Conservation (phyloP, 108 stramenopile species). For the Seminavis robusta region DNA sequence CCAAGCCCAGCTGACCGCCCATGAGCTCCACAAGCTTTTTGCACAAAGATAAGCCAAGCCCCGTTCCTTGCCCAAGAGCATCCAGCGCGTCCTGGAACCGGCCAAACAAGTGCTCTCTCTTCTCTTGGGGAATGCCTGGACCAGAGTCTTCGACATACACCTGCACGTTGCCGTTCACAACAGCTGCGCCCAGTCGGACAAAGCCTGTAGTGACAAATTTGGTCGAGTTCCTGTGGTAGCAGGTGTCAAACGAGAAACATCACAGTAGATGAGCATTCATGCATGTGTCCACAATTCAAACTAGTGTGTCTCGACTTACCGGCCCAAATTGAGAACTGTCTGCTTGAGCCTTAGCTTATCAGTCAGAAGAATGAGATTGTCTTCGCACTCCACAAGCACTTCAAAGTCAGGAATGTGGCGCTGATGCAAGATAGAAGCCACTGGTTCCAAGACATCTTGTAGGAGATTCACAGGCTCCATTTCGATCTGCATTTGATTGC, state of each 20-base stretch:
- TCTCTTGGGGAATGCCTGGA: conserved; percentile 31
- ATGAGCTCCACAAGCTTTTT: conserved; percentile 45
- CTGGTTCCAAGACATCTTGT: conserved; percentile 34
- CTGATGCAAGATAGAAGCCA: conserved; percentile 24
- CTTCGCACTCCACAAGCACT: conserved; percentile 25
- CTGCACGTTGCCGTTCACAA: conserved; percentile 11
- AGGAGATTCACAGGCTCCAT: conserved; percentile 15
- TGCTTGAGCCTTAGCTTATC: conserved; percentile 35
- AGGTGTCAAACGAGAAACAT: too few species aligned
- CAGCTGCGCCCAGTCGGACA: conserved; percentile 33
- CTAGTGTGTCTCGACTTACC: too few species aligned
- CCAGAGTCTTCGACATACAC: conserved; percentile 32
- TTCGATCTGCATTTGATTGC: conserved; percentile 18
- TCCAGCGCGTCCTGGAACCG: conserved; percentile 40
- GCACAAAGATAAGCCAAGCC: conserved; percentile 49
- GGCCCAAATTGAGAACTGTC: conserved; percentile 32
- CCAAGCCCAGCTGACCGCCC: conserved; percentile 41
- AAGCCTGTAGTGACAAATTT: conserved; percentile 34
- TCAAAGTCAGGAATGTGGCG: conserved; percentile 9
- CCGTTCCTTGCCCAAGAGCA: conserved; percentile 32
- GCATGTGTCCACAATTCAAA: too few species aligned
- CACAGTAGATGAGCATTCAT: too few species aligned
- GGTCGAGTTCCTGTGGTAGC: conserved; percentile 14
- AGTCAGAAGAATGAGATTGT: conserved; percentile 9
- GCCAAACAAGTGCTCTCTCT: conserved; percentile 17